Evolutionary conservation across 139 green algal species (phyloP).

Genomic region (Chlamydomonas applanata): DNA sequence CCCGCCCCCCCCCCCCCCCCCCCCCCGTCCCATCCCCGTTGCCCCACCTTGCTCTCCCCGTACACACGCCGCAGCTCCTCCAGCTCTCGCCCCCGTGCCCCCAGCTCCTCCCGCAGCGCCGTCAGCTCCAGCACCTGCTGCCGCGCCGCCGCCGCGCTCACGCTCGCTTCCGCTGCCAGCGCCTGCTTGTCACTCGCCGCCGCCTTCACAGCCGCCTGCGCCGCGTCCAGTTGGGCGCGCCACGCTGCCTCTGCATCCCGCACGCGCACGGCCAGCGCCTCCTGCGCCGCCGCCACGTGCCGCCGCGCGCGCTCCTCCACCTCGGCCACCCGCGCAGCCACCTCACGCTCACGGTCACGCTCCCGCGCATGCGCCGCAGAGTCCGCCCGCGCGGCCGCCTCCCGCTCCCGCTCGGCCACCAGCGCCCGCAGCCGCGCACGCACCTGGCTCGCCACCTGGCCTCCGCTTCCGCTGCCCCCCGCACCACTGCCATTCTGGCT

Average conservation of each 20-base stretch:
- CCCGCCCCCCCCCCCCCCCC: too few relatives aligned
- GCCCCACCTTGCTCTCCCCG: constrained; percentile 1
- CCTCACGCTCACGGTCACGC: too few relatives aligned
- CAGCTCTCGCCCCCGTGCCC: constrained; percentile 14
- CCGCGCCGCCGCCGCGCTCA: constrained; percentile 3
- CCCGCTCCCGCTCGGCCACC: constrained; percentile 8
- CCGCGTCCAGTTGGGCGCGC: constrained; percentile 18
- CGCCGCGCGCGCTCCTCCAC: not conserved
- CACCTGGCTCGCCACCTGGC: too few relatives aligned
- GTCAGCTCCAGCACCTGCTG: constrained; percentile 43
- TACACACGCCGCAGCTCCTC: constrained; percentile 20
- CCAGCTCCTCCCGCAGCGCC: constrained; percentile 27
- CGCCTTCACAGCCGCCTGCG: constrained; percentile 8
- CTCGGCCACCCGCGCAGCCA: not conserved
- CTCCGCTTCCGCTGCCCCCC: too few relatives aligned
- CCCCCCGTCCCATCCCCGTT: too few relatives aligned
- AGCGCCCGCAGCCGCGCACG: constrained; percentile 14
- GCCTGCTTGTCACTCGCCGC: constrained; percentile 17
- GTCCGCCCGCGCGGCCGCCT: not conserved
- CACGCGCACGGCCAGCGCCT: not conserved
- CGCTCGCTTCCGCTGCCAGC: not conserved
- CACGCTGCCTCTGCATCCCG: constrained; percentile 23
- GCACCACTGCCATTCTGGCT: too few relatives aligned
- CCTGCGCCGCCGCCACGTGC: not conserved
- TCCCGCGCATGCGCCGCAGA: too few relatives aligned